phyloP scores from a whole-genome alignment of 2,329 filamentous ascomycete genomes.

The Aspergillus sp. region DNA sequence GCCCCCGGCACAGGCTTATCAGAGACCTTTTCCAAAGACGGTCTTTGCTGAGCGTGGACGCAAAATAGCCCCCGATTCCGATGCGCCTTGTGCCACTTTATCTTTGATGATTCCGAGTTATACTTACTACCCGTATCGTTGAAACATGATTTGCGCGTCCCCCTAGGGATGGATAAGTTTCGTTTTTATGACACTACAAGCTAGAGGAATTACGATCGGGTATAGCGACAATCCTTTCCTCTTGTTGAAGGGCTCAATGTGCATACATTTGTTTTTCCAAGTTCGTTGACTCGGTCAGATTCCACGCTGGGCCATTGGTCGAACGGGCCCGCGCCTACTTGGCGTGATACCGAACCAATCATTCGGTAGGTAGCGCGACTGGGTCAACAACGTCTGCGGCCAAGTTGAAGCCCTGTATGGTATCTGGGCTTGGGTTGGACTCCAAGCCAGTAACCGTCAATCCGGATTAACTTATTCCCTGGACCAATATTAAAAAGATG shows the following conservation, averaged over 20 bases:
- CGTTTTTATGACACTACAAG: background rate
- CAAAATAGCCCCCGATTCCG: background rate
- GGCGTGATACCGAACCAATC: background rate
- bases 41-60: background rate
- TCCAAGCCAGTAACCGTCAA: too few relatives aligned
- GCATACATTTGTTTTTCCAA: background rate
- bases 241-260: too few relatives aligned
- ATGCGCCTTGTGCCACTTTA: too few relatives aligned
- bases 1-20: background rate
- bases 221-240: too few relatives aligned
- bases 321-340: background rate
- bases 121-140: background rate
- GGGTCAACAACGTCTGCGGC: too few relatives aligned
- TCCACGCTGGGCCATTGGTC: background rate
- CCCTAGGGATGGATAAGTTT: background rate
- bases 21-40: background rate
- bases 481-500: too few relatives aligned
- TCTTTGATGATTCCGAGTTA: background rate
- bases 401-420: too few relatives aligned
- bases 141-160: background rate
- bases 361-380: background rate
- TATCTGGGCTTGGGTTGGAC: too few relatives aligned
- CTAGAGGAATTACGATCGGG: too few relatives aligned
- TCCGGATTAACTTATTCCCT: too few relatives aligned
- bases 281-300: background rate